A percentile compares a stretch with the other conserved stretches of the same genome.
Conservation (phyloP, 768 basidiomycete species). For the Agaricus blazei region DNA sequence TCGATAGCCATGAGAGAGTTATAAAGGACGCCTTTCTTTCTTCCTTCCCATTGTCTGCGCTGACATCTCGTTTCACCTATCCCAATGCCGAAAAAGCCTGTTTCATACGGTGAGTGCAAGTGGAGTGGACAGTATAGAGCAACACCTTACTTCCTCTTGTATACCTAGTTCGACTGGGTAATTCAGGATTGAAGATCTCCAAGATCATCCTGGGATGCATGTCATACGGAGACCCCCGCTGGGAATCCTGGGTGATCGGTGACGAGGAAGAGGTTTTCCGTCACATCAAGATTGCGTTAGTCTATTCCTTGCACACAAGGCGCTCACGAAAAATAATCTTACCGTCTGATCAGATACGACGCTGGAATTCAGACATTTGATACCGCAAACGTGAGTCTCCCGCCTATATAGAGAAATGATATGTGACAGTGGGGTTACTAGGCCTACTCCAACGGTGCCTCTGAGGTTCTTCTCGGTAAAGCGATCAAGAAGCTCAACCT, state of each 20-base stretch:
- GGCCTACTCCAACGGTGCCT: slow-evolving; percentile 63
- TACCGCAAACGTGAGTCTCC: slow-evolving; percentile 38
- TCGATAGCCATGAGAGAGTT: too few relatives aligned
- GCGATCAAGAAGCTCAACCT: slow-evolving; percentile 62
- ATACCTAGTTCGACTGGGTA: slow-evolving; percentile 36
- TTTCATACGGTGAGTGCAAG: neutral
- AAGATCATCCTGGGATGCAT: slow-evolving; percentile 62
- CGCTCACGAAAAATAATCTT: neutral
- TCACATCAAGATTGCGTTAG: slow-evolving; percentile 32
- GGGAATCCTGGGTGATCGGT: slow-evolving; percentile 42
- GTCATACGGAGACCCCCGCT: slow-evolving; percentile 50
- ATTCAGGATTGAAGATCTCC: slow-evolving; percentile 59
- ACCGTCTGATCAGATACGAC: slow-evolving; percentile 37
- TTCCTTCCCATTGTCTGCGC: too few relatives aligned
- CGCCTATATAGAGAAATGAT: slow-evolving; percentile 1
- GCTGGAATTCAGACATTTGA: slow-evolving; percentile 63
- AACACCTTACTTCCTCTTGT: neutral
- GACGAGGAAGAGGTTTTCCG: slow-evolving; percentile 43
- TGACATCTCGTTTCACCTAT: neutral
- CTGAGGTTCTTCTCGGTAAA: slow-evolving; percentile 65
- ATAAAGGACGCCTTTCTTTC: too few relatives aligned
- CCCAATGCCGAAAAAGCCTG: neutral
- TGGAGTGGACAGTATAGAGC: neutral
- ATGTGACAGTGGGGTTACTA: slow-evolving; percentile 15
- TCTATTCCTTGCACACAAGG: neutral